phyloP scores from a whole-genome alignment of 805 yeast species.

The Brettanomyces nanus region DNA sequence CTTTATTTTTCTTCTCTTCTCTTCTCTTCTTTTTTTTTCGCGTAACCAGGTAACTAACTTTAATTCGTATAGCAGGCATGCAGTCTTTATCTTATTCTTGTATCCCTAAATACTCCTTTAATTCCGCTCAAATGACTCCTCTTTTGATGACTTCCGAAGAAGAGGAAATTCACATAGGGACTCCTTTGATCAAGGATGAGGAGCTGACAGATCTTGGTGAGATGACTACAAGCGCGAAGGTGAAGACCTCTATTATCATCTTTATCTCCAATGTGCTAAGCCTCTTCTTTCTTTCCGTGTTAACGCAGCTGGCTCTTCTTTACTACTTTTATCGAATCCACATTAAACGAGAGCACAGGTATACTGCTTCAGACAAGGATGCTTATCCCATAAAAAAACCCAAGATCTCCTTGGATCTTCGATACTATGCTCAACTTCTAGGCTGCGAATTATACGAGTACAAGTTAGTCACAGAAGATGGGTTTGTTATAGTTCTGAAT shows the following conservation, averaged over 20 bases:
- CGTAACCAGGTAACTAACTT: no score
- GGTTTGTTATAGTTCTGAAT: constrained; percentile 61
- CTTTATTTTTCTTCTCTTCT: no score
- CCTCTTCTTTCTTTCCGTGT: constrained; percentile 16
- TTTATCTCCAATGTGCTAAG: constrained; percentile 9
- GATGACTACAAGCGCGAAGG: background rate
- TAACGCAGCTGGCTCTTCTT: constrained; percentile 19
- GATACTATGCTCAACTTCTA: constrained; percentile 58
- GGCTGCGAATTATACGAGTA: constrained; percentile 54
- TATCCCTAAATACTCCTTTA: no score
- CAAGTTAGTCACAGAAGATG: constrained; percentile 67
- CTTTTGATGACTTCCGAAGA: no score
- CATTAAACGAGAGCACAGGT: constrained; percentile 7
- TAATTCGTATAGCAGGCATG: no score
- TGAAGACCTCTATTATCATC: background rate
- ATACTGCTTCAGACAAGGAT: constrained; percentile 3
- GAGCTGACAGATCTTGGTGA: no score
- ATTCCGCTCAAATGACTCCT: no score
- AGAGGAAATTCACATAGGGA: background rate
- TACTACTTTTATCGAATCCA: constrained; percentile 10
- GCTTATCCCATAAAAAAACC: constrained; percentile 27
- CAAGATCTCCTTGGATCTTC: constrained; percentile 31
- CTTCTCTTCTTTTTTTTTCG: no score
- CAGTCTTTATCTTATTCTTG: no score
- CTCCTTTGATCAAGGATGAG: background rate